A percentile compares a stretch with the other conserved stretches of the same genome.
Conservation (phyloP, 1,139 yeast species). For the Debaryomyces sp. region DNA sequence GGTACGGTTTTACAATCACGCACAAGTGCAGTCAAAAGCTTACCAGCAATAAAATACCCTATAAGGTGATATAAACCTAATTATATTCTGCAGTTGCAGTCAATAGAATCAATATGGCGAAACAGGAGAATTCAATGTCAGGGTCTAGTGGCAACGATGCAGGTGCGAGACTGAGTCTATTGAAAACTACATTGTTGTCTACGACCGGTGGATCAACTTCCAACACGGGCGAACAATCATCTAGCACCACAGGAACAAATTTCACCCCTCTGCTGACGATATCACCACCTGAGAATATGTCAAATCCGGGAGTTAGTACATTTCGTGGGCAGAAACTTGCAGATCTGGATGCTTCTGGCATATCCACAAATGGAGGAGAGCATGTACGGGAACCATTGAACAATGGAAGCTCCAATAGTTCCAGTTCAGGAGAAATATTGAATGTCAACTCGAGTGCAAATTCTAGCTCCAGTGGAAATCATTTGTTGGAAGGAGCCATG, state of each 20-base stretch:
- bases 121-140: not conserved
- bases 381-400: not conserved
- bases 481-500: conserved; percentile 4
- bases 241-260: not conserved
- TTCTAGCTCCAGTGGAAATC: not conserved
- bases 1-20: not conserved
- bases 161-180: not conserved
- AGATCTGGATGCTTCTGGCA: not conserved
- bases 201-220: not conserved
- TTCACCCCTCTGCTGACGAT: not conserved
- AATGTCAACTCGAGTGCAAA: not conserved
- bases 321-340: not conserved
- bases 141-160: not conserved
- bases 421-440: not conserved
- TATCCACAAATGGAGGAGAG: not conserved
- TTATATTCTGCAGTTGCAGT: not conserved
- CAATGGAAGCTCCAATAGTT: not conserved
- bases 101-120: not conserved
- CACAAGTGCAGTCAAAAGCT: not conserved
- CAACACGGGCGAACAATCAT: not conserved
- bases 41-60: not conserved
- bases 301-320: not conserved
- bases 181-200: not conserved
- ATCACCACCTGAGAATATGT: not conserved
- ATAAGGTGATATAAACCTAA: not conserved